Evolutionary conservation across 345 rosid genomes (phyloP).

Genomic region (Pistacia integerrima): DNA sequence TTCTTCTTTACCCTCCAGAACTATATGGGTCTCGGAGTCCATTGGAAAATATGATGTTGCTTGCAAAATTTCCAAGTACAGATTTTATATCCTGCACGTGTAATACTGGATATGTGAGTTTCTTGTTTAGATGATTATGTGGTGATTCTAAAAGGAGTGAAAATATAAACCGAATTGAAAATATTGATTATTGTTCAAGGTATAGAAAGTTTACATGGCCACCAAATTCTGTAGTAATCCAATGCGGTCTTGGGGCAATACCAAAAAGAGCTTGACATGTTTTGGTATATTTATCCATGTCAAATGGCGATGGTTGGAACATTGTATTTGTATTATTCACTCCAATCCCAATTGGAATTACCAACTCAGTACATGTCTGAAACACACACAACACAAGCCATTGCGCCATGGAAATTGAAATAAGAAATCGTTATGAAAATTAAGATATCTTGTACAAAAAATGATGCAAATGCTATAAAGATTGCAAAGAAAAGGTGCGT

Average conservation of each 20-base stretch:
- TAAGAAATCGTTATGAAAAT: background rate
- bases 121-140: background rate
- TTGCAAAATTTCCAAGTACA: conserved; percentile 40
- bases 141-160: no score
- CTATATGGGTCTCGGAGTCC: conserved; percentile 53
- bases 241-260: conserved; percentile 23
- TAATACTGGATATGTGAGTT: background rate
- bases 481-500: no score
- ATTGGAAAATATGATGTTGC: conserved; percentile 57
- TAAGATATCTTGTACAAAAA: background rate
- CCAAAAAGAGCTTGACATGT: conserved; percentile 16
- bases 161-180: no score
- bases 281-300: conserved; percentile 12
- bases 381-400: background rate
- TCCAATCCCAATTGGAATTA: conserved; percentile 17
- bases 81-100: conserved; percentile 42
- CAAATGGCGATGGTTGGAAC: conserved; percentile 29
- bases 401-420: background rate
- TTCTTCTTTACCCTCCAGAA: conserved; percentile 41
- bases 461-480: no score
- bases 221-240: conserved; percentile 39
- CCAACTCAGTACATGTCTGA: conserved; percentile 32
- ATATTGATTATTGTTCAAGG: no score
- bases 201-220: conserved; percentile 32
- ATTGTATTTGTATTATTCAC: conserved; percentile 33